Conservation (phyloP, 2,329 filamentous ascomycete genomes). For the Ascochyta lentis region DNA sequence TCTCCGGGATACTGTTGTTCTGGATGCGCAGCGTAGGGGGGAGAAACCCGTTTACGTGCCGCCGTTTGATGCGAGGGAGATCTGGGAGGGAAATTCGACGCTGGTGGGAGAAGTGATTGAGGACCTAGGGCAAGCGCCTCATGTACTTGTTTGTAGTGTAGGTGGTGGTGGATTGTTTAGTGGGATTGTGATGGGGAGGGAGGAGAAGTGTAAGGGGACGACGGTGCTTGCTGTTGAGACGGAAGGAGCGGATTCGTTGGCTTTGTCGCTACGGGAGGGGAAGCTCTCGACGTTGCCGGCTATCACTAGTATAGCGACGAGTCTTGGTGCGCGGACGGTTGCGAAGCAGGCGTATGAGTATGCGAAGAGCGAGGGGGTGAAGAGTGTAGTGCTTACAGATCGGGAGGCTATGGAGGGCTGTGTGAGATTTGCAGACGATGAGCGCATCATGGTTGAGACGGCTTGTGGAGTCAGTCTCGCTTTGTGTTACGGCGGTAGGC, state of each 20-base stretch:
- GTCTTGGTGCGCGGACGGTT: slow-evolving; percentile 72
- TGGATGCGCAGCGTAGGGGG: slow-evolving; percentile 13
- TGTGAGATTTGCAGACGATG: slow-evolving; percentile 78
- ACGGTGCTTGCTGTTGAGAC: slow-evolving; percentile 77
- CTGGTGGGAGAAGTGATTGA: slow-evolving; percentile 59
- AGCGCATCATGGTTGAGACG: slow-evolving; percentile 77
- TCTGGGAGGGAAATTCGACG: slow-evolving; percentile 69
- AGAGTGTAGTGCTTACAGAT: slow-evolving; percentile 70
- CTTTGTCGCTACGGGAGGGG: slow-evolving; percentile 62
- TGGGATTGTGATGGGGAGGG: slow-evolving; percentile 65
- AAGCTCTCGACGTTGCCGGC: slow-evolving; percentile 66
- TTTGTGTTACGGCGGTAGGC: slow-evolving; percentile 65
- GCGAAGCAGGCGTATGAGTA: slow-evolving; percentile 69
- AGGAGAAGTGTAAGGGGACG: not conserved
- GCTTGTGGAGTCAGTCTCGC: slow-evolving; percentile 82
- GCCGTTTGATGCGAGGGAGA: slow-evolving; percentile 69
- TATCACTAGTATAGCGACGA: slow-evolving; percentile 77
- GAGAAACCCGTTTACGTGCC: slow-evolving; percentile 63
- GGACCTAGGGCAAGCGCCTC: slow-evolving; percentile 55
- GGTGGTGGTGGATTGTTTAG: slow-evolving; percentile 79
- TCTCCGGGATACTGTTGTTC: slow-evolving; percentile 64
- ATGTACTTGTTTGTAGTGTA: slow-evolving; percentile 76
- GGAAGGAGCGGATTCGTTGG: slow-evolving; percentile 72
- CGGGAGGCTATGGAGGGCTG: slow-evolving; percentile 78
- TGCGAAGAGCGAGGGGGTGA: slow-evolving; percentile 58